Evolutionary conservation across 495 filamentous ascomycete genomes (phyloP).

Genomic region (Penicillium roqueforti): DNA sequence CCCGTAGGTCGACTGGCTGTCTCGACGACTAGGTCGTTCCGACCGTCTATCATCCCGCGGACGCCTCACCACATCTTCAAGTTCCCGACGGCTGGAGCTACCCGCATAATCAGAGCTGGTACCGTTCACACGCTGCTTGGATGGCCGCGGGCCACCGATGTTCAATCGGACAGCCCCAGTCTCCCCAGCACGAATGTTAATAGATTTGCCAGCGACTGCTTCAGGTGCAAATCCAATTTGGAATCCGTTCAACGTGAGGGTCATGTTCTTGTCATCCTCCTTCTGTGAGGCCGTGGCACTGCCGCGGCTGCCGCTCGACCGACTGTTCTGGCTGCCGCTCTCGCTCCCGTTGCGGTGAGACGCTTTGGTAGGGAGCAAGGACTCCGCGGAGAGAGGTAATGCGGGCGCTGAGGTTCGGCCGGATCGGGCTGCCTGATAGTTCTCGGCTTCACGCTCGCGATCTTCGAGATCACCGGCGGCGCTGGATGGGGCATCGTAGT

Average conservation of each 20-base stretch:
- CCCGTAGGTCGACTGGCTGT: constrained; percentile 39
- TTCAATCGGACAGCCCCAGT: constrained; percentile 38
- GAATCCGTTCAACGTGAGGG: constrained; percentile 41
- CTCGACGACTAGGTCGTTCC: constrained; percentile 38
- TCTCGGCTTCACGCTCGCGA: constrained; percentile 31
- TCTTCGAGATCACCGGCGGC: constrained; percentile 23
- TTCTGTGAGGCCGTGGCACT: constrained; percentile 33
- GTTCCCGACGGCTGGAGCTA: constrained; percentile 24
- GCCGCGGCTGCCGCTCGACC: constrained; percentile 43
- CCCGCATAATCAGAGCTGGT: constrained; percentile 33
- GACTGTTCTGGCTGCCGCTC: constrained; percentile 44
- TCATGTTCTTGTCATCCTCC: constrained; percentile 41
- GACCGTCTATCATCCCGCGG: constrained; percentile 34
- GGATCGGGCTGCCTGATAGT: constrained; percentile 37
- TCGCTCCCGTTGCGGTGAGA: constrained; percentile 35
- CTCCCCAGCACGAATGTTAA: constrained; percentile 41
- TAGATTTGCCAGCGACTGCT: constrained; percentile 36
- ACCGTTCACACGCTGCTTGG: constrained; percentile 36
- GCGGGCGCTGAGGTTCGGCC: constrained; percentile 20
- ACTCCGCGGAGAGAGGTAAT: constrained; percentile 35
- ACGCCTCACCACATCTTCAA: constrained; percentile 28
- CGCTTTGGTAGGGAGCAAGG: constrained; percentile 31
- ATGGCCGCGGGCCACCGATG: constrained; percentile 29
- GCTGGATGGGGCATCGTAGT: constrained; percentile 22
- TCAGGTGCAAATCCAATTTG: constrained; percentile 40